Evolutionary conservation across 148 eudicot species (phyloP), one percentile per base, ranked within the genome.

Genomic region (Cornus controversa): DNA sequence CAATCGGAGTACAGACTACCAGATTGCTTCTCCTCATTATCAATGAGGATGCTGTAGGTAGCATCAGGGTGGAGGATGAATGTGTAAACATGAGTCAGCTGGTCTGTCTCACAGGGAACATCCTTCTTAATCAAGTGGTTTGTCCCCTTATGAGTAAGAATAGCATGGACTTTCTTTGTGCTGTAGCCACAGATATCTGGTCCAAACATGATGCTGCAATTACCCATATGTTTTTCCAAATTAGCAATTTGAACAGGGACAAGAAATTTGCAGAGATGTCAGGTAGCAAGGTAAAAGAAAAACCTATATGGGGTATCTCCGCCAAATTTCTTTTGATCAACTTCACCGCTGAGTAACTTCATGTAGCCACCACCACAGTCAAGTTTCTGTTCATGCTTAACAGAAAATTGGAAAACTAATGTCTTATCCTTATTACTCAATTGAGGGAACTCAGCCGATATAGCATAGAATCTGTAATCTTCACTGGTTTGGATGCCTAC

Each of bases 331-430:
- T 90, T 92, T 74, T 92, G 96, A 80, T 92, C 93, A 27, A 92
- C 75, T 2, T 90, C 89, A 75, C 90, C 96, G 74, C 96, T 92
- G 75, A 92, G 89, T 77, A 92, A 82, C 83, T 92, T 92, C 93
- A 92, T 92, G 88, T 92, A 92, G 73, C 96, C 96, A 87, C 96
- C 96, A 83, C 96, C 96, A 80, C 96, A 92, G 79, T 92, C 96
- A 73, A 92, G 96, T 75, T 92, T 92, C 84, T 92, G 96, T 71
- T 92, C 96, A 73, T 92, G 96, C 91, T 92, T 92, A 66, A 92
- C 93, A 63, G 92, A 92, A 72, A 90, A 92, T 68, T 92, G 96
- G 86, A 92, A 92, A 72, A 92, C 92, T 76, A 92, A 76, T 8
- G 90, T 92, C 69, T 92, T 88, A n/a, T 87, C 96, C 86, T 90